Base-by-base conservation (phyloP, 2,329 filamentous ascomycete species). In the Scedosporium dehoogii region DNA sequence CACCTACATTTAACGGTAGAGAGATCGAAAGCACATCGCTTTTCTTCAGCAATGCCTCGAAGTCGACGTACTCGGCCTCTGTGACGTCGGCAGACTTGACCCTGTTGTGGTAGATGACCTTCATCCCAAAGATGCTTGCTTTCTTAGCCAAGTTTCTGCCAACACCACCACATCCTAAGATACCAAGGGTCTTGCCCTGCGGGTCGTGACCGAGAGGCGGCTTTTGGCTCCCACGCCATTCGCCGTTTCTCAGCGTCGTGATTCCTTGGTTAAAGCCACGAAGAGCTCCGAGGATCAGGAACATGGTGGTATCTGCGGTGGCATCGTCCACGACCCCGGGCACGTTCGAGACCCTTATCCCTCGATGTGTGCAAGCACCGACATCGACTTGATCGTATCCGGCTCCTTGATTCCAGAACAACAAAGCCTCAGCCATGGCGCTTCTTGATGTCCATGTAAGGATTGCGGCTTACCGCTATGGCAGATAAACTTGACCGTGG, bases 341-440 rank as follows among this genome's bases (percentile, higher is more conserved):
- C 1, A 85, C 83, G 69, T 90, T 89, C 59, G 86, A 88, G 25
- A 91, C 83, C 7, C 76, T 77, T 60, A 91, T 80, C 23, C 76
- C 76, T 4, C 63, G 64, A 7, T 63, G 27, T 1, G 81, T 84
- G 73, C 86, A 89, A 29, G 85, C 84, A 60, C 81, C 71, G 3
- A 88, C 77, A 68, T 89, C 85, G 63, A 90, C 78, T 71, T 90
- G 85, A 69, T 91, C 88, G 72, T 91, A 91, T 18, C 88, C 88
- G 4, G 69, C 71, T 27, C 56, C 56, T 58, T 10, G 25, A 56
- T 56, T 29, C 33, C 18, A 58, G 56, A 16, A 58, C 14, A 38
- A 41, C 5, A 6, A 10, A 14, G 27, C 14, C 27, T 25, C 14
- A 56, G 18, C 29, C 6, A 33, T 33, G 29, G 29, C 29, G 29